Evolutionary conservation across 2,329 filamentous ascomycete species (phyloP).

Genomic region (Calonectria ilicicola): DNA sequence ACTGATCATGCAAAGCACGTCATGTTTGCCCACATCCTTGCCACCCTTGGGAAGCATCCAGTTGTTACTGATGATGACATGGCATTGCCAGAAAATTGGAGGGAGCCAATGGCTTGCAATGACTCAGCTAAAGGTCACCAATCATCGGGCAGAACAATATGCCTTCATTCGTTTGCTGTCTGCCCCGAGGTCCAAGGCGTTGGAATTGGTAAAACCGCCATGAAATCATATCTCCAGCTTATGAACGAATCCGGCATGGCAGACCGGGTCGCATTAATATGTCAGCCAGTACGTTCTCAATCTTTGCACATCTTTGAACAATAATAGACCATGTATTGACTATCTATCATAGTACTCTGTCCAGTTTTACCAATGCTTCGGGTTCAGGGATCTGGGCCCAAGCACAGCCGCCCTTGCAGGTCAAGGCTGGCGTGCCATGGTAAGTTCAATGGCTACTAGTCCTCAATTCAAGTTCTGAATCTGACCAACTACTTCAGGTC

Average conservation of each 20-base stretch:
- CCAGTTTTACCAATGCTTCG: conserved; percentile 80
- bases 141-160: conserved; percentile 79
- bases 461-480: not conserved
- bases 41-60: conserved; percentile 74
- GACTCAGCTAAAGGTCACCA: conserved; percentile 73
- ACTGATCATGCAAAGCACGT: conserved; percentile 56
- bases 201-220: conserved; percentile 78
- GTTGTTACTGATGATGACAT: conserved; percentile 82
- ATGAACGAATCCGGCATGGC: conserved; percentile 78
- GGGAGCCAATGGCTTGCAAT: conserved; percentile 55
- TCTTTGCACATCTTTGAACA: not conserved
- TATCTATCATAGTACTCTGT: conserved; percentile 66
- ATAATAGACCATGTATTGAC: conserved; percentile 1
- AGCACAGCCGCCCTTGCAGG: conserved; percentile 81
- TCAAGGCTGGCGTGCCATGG: conserved; percentile 87
- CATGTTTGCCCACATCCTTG: conserved; percentile 82
- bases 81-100: conserved; percentile 78
- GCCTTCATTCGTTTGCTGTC: conserved; percentile 85
- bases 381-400: conserved; percentile 76
- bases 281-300: conserved; percentile 71
- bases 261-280: conserved; percentile 80
- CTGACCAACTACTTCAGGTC: conserved; percentile 25
- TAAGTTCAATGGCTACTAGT: conserved; percentile 50
- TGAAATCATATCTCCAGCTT: conserved; percentile 82
- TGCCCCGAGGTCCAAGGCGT: conserved; percentile 79